Conservation (phyloP, 1,139 yeast species). For the Pichia sp. region DNA sequence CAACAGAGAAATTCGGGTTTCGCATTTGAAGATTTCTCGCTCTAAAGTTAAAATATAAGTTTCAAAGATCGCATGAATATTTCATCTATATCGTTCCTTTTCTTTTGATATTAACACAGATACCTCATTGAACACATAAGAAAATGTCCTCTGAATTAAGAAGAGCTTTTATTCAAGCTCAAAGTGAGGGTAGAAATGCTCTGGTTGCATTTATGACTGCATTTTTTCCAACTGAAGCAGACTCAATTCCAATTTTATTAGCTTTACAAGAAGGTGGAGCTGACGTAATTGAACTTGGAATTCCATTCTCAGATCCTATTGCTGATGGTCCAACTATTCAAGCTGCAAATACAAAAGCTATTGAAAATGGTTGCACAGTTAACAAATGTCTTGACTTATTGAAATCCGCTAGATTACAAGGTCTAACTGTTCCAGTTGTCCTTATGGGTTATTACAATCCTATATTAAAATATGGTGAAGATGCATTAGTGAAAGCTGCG, state of each 20-base stretch:
- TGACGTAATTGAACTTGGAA: slow-evolving; percentile 87
- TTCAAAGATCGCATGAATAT: too few species aligned
- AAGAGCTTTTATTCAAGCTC: slow-evolving; percentile 66
- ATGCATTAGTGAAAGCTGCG: slow-evolving; percentile 67
- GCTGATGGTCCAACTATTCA: slow-evolving; percentile 99
- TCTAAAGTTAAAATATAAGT: too few species aligned
- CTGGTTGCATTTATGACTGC: slow-evolving; percentile 90
- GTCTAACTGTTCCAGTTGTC: slow-evolving; percentile 81
- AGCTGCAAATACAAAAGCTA: slow-evolving; percentile 70
- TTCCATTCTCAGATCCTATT: slow-evolving; percentile 98
- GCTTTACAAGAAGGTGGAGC: slow-evolving; percentile 94
- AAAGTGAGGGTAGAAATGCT: slow-evolving; percentile 74
- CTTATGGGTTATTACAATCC: slow-evolving; percentile 99
- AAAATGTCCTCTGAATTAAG: slow-evolving; percentile 56
- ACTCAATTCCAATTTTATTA: slow-evolving; percentile 76
- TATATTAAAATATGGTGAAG: slow-evolving; percentile 82
- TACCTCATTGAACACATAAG: neutral
- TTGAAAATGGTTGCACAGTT: slow-evolving; percentile 75
- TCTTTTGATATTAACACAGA: too few species aligned
- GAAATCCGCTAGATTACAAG: slow-evolving; percentile 64
- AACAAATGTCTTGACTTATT: slow-evolving; percentile 63
- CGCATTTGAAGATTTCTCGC: too few species aligned
- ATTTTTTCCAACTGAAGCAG: slow-evolving; percentile 83
- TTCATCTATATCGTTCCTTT: too few species aligned
- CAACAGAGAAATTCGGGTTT: neutral